These are phyloP conservation scores for Eucalyptus urophylla DNA, from an alignment of 345 rosid species.

Conservation along the genomic window DNA sequence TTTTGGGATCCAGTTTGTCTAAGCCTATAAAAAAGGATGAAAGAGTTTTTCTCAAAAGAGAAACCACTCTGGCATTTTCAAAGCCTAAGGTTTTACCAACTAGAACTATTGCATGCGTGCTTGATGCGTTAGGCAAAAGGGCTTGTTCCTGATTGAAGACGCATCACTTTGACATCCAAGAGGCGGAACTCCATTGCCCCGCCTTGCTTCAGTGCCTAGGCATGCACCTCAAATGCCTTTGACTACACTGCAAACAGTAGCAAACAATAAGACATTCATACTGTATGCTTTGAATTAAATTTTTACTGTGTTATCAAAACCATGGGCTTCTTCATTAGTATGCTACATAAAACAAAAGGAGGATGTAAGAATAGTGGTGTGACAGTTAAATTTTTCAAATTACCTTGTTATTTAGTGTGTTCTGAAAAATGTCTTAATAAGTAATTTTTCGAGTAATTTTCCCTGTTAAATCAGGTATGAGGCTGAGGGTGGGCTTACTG, in stretches of 20 bases:
- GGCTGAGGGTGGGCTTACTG: slow-evolving; percentile 94
- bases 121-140: not conserved
- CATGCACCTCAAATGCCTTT: not conserved
- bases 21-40: not conserved
- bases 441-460: not conserved
- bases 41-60: not conserved
- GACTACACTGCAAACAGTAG: not conserved
- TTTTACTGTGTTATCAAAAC: not conserved
- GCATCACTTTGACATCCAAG: not conserved
- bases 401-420: not conserved
- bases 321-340: not conserved
- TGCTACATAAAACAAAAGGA: not conserved
- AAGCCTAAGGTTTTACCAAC: not conserved
- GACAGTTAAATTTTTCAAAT: not conserved
- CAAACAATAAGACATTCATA: not conserved
- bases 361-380: not conserved
- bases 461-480: slow-evolving; percentile 41
- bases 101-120: not conserved
- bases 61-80: not conserved
- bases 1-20: not conserved
- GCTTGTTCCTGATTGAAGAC: not conserved
- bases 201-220: not conserved
- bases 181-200: not conserved
- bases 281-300: not conserved
- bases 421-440: not conserved